phyloP scores from a whole-genome alignment of 2,329 filamentous ascomycete genomes.

The Fusarium sp. region DNA sequence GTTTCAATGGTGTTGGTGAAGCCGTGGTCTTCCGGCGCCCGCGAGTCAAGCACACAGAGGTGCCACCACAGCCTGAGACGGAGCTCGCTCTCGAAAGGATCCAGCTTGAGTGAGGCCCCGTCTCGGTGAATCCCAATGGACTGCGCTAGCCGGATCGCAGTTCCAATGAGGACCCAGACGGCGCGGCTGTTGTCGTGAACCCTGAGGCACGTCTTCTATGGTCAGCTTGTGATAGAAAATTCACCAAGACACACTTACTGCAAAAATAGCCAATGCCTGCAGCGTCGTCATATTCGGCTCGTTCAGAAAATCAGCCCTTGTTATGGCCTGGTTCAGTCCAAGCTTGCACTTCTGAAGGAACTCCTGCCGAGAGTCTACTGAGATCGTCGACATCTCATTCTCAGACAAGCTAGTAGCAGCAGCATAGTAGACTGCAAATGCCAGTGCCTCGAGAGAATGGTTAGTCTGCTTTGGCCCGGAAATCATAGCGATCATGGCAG shows the following conservation, averaged over 20 bases:
- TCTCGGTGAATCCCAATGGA: slow-evolving; percentile 21
- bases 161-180: slow-evolving; percentile 18
- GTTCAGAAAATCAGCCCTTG: slow-evolving; percentile 11
- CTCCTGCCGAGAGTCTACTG: slow-evolving; percentile 4
- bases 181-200: slow-evolving; percentile 13
- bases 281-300: slow-evolving; percentile 10
- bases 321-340: slow-evolving; percentile 10
- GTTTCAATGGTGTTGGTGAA: slow-evolving; percentile 12
- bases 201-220: slow-evolving; percentile 9
- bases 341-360: slow-evolving; percentile 11
- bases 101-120: slow-evolving; percentile 12
- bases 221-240: background rate
- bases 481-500: slow-evolving; percentile 19
- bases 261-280: slow-evolving; percentile 18
- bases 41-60: slow-evolving; percentile 16
- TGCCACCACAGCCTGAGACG: slow-evolving; percentile 22
- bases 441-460: slow-evolving; percentile 6
- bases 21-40: slow-evolving; percentile 20
- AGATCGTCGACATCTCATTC: slow-evolving; percentile 1
- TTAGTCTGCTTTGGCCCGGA: background rate
- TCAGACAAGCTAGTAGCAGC: slow-evolving; percentile 12
- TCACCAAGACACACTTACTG: background rate
- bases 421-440: slow-evolving; percentile 21
- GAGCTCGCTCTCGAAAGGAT: slow-evolving; percentile 19
- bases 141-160: slow-evolving; percentile 16